Percentiles rank a stretch among this genome's conserved stretches.
These are phyloP conservation scores for Fusarium sp. DNA, from an alignment of 2,329 filamentous ascomycete genomes.

Conservation along the genomic window DNA sequence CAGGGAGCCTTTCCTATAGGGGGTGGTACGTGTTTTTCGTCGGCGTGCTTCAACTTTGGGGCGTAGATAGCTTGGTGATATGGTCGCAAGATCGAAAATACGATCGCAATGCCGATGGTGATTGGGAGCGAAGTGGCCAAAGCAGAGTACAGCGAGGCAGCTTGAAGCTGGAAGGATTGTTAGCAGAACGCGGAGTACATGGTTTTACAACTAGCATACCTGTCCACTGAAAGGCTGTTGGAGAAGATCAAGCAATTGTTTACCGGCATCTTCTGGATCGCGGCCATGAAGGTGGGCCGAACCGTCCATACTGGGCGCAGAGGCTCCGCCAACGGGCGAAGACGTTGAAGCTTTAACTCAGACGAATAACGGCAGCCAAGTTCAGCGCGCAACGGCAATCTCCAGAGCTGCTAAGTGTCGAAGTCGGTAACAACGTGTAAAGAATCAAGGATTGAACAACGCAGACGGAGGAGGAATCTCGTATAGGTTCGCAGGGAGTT, in stretches of 20 bases:
- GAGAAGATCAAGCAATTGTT: conserved; percentile 61
- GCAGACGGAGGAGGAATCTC: conserved; percentile 11
- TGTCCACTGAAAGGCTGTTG: conserved; percentile 62
- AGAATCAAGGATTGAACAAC: conserved; percentile 10
- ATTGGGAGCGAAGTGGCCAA: conserved; percentile 82
- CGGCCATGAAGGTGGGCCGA: conserved; percentile 20
- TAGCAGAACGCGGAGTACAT: not conserved
- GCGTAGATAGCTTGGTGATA: conserved; percentile 95
- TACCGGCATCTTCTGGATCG: conserved; percentile 48
- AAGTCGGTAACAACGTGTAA: conserved; percentile 5
- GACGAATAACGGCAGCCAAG: not conserved
- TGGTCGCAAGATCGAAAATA: conserved; percentile 90
- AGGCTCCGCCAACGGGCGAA: conserved; percentile 44
- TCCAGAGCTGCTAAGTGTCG: not conserved
- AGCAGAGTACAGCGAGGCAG: conserved; percentile 76
- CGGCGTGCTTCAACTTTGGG: conserved; percentile 91
- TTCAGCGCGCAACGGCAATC: not conserved
- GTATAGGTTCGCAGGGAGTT: conserved; percentile 30
- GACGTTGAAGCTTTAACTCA: conserved; percentile 29
- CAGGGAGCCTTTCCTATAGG: conserved; percentile 87
- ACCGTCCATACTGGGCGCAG: conserved; percentile 42
- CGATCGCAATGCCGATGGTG: conserved; percentile 76
- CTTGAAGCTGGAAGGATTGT: conserved; percentile 39
- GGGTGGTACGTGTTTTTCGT: conserved; percentile 89
- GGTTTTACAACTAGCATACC: conserved; percentile 48